phyloP scores from a whole-genome alignment of 768 basidiomycete genomes.

The Suillus alpinus region DNA sequence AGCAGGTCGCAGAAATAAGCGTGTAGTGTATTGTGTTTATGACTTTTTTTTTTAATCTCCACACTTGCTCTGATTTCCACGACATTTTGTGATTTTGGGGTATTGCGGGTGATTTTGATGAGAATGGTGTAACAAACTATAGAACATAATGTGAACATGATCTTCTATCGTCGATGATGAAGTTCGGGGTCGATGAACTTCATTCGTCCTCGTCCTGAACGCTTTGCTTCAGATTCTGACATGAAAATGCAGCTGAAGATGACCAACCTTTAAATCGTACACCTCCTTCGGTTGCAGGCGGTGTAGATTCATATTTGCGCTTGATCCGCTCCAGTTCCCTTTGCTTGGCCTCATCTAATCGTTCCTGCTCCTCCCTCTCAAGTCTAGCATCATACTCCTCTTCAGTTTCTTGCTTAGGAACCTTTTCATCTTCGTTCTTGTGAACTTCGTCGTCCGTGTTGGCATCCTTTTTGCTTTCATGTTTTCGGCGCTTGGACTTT shows the following conservation, averaged over 20 bases:
- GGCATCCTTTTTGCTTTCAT: background rate
- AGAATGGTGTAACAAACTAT: background rate
- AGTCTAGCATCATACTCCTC: conserved; percentile 71
- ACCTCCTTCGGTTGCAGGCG: conserved; percentile 37
- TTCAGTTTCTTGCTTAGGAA: conserved; percentile 50
- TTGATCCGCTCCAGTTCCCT: conserved; percentile 50
- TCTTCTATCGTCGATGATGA: conserved; percentile 25
- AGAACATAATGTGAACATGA: background rate
- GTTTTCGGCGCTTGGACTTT: conserved; percentile 23
- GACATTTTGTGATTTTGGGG: conserved; percentile 8
- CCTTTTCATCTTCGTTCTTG: conserved; percentile 4
- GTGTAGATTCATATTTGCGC: conserved; percentile 33
- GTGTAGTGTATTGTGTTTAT: conserved; percentile 11
- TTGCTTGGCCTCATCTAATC: conserved; percentile 45
- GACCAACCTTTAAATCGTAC: conserved; percentile 63
- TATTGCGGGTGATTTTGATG: conserved; percentile 6
- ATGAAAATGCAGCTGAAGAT: background rate
- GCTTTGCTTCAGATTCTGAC: background rate
- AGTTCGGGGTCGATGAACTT: conserved; percentile 62
- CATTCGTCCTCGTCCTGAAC: conserved; percentile 61
- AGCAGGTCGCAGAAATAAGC: conserved; percentile 17
- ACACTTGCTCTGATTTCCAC: conserved; percentile 12
- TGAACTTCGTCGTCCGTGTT: conserved; percentile 11
- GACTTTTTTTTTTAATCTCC: conserved; percentile 11
- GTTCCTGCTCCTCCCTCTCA: conserved; percentile 64